phyloP scores from a whole-genome alignment of 2,329 filamentous ascomycete genomes.

The Ophiostoma ips region DNA sequence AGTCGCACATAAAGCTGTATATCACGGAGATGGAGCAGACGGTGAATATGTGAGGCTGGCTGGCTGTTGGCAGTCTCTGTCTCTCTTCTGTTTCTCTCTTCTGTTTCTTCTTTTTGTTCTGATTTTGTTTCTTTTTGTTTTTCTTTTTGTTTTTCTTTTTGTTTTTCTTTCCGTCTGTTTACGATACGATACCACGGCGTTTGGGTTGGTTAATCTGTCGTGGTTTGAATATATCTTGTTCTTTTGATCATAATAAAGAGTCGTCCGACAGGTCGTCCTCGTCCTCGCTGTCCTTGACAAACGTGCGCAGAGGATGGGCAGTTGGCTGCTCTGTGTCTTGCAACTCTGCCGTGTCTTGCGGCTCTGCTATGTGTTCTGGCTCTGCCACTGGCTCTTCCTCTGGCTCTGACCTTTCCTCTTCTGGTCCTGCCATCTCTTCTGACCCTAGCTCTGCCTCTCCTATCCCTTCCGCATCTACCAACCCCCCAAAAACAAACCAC shows the following conservation, averaged over 20 bases:
- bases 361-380: not conserved
- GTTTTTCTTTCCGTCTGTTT: constrained; percentile 7
- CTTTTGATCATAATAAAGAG: not conserved
- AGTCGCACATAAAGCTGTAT: constrained; percentile 92
- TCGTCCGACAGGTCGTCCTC: too few species aligned
- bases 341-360: not conserved
- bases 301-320: not conserved
- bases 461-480: not conserved
- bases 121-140: constrained; percentile 10
- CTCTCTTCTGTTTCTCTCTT: constrained; percentile 9
- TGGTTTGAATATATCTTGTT: not conserved
- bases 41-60: constrained; percentile 27
- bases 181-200: not conserved
- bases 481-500: constrained; percentile 45
- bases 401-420: not conserved
- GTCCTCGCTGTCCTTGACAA: constrained; percentile 12
- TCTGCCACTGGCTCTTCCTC: not conserved
- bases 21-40: constrained; percentile 98
- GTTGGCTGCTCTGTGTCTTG: too few species aligned
- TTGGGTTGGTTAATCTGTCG: not conserved
- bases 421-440: constrained; percentile 19
- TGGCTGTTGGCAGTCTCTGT: constrained; percentile 5
- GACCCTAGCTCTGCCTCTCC: constrained; percentile 18
- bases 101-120: constrained; percentile 2
- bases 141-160: constrained; percentile 12